phyloP scores from a whole-genome alignment of 179 eudicot genomes.

The Spergularia azorica region DNA sequence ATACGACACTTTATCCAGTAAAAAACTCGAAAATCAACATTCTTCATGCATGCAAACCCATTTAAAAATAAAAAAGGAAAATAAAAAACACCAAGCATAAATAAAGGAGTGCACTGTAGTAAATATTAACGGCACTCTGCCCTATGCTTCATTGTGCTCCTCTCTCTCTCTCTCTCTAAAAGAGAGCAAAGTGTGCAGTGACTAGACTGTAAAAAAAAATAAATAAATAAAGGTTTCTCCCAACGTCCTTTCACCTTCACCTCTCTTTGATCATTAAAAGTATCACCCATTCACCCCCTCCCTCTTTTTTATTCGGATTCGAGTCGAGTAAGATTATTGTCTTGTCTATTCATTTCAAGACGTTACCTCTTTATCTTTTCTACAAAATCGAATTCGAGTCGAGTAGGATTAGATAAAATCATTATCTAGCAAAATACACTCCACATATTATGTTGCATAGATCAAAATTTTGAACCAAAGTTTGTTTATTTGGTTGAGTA shows the following conservation, averaged over 20 bases:
- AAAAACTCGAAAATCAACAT: not conserved
- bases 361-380: no score
- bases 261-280: not conserved
- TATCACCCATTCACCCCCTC: no score
- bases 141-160: constrained; percentile 22
- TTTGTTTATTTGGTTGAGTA: no score
- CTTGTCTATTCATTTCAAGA: no score
- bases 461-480: no score
- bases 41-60: constrained; percentile 20
- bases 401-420: no score
- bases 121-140: constrained; percentile 41
- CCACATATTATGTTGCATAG: no score
- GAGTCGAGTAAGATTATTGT: not conserved
- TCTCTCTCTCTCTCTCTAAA: constrained; percentile 19
- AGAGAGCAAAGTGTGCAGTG: constrained; percentile 15
- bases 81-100: no score
- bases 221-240: not conserved
- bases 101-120: not conserved
- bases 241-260: not conserved
- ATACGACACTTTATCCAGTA: not conserved
- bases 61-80: not conserved
- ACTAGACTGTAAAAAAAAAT: not conserved
- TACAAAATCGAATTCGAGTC: no score
- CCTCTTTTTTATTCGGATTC: no score
- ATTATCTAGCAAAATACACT: no score